Evolutionary conservation across 306 rosid species (phyloP).

Genomic region (Lathyrus sativus): DNA sequence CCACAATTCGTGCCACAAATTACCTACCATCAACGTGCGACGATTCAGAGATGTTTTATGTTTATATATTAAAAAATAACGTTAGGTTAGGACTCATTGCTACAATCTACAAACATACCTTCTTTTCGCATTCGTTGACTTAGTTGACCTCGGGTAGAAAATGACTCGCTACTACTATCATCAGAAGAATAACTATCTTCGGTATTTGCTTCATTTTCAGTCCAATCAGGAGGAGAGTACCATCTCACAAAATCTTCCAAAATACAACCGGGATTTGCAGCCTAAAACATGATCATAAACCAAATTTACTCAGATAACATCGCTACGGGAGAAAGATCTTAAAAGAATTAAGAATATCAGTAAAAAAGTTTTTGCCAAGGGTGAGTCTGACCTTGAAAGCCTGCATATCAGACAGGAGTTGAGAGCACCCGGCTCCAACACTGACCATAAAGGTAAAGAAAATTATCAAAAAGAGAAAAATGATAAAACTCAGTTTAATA

Average conservation of each 20-base stretch:
- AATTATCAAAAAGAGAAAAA: conserved; percentile 43
- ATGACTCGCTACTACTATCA: conserved; percentile 44
- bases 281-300: conserved; percentile 54
- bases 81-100: not conserved
- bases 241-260: conserved; percentile 98
- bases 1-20: conserved; percentile 96
- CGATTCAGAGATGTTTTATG: conserved; percentile 13
- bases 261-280: conserved; percentile 99
- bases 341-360: conserved; percentile 34
- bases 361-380: conserved; percentile 32
- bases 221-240: conserved; percentile 99
- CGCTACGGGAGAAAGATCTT: conserved; percentile 19
- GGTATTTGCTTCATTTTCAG: conserved; percentile 54
- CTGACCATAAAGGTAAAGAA: conserved; percentile 59
- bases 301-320: conserved; percentile 34
- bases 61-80: conserved; percentile 3
- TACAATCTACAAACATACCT: conserved; percentile 48
- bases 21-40: conserved; percentile 56
- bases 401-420: conserved; percentile 98
- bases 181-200: conserved; percentile 47
- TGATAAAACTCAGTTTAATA: not conserved
- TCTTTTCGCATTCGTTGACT: conserved; percentile 93
- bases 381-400: conserved; percentile 85
- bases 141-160: conserved; percentile 69
- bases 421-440: conserved; percentile 98